These are phyloP conservation scores for Vitis cinerea DNA, from an alignment of 164 flowering plant species.

Conservation along the genomic window DNA sequence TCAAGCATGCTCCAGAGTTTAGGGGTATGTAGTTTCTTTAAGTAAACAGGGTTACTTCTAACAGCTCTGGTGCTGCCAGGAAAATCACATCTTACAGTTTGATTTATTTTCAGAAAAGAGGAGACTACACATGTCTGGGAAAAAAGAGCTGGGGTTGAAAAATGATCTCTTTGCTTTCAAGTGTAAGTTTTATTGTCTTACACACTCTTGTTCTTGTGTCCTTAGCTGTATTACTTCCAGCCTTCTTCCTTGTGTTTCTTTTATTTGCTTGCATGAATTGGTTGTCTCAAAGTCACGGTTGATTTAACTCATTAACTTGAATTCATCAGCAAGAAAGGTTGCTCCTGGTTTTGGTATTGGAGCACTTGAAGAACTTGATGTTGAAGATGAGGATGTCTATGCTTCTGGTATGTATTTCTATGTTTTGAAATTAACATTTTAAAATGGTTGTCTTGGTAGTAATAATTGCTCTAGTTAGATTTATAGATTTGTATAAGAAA, in stretches of 20 bases:
- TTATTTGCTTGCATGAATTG: background rate
- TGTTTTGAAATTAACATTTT: background rate
- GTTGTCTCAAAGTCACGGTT: slow-evolving; percentile 8
- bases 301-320: slow-evolving; percentile 20
- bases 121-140: slow-evolving; percentile 46
- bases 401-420: slow-evolving; percentile 50
- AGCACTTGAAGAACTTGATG: slow-evolving; percentile 92
- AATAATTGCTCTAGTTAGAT: background rate
- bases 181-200: slow-evolving; percentile 41
- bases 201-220: background rate
- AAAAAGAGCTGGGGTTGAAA: slow-evolving; percentile 29
- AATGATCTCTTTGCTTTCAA: slow-evolving; percentile 60
- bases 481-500: background rate
- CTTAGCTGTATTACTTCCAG: background rate
- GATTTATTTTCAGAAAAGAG: slow-evolving; percentile 59
- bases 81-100: background rate
- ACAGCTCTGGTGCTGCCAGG: background rate
- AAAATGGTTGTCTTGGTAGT: background rate
- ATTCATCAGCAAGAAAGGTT: slow-evolving; percentile 69
- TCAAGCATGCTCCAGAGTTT: slow-evolving; percentile 92
- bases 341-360: slow-evolving; percentile 99
- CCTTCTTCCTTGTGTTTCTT: background rate
- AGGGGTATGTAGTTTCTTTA: slow-evolving; percentile 50
- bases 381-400: slow-evolving; percentile 93
- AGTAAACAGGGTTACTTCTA: background rate